These are phyloP conservation scores for Trichoderma semiorbis DNA, from an alignment of 2,329 filamentous ascomycete species.

Conservation along the genomic window DNA sequence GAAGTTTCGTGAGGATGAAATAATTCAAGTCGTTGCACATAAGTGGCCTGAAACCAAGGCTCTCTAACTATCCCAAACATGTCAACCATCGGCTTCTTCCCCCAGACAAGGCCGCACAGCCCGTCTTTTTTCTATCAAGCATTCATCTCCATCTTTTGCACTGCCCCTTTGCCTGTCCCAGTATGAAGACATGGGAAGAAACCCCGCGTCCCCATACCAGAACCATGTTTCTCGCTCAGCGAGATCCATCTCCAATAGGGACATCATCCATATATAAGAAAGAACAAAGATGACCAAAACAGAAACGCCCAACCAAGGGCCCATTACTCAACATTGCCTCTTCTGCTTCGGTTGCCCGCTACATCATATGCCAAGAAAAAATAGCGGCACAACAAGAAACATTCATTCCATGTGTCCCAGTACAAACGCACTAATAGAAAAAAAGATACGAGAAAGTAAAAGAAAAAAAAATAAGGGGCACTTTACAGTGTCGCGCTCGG, in stretches of 20 bases:
- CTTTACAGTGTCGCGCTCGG: neutral
- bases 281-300: neutral
- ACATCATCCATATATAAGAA: neutral
- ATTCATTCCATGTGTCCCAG: neutral
- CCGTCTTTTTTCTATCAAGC: neutral
- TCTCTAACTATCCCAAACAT: neutral
- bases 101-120: neutral
- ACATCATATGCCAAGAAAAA: neutral
- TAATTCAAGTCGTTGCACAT: constrained; percentile 7
- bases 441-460: neutral
- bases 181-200: neutral
- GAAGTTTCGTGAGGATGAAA: neutral
- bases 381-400: neutral
- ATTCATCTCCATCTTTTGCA: neutral
- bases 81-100: neutral
- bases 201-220: neutral
- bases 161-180: neutral
- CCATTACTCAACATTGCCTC: neutral
- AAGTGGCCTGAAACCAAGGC: constrained; percentile 2
- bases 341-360: neutral
- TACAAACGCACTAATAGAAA: neutral
- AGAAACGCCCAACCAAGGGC: neutral
- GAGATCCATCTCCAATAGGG: neutral
- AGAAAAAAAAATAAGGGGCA: neutral
- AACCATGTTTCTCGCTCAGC: neutral